A percentile compares a stretch with the other conserved stretches of the same genome.
phyloP scores from a whole-genome alignment of 2,329 filamentous ascomycete genomes.

The Fusarium sublunatum region DNA sequence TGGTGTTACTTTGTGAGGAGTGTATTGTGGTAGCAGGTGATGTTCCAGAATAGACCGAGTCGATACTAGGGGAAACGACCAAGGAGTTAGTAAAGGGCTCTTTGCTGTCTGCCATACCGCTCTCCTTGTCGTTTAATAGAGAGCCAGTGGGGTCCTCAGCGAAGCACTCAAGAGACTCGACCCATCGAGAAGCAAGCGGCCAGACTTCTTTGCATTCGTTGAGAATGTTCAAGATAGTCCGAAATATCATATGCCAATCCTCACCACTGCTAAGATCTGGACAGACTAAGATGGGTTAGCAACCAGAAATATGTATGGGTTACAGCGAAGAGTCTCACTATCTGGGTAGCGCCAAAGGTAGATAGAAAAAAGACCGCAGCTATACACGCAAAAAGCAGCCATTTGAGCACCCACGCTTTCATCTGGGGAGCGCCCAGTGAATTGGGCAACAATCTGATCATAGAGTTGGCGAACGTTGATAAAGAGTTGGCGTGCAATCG shows the following conservation, averaged over 20 bases:
- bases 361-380: constrained; percentile 63
- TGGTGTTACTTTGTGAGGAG: constrained; percentile 13
- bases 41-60: constrained; percentile 17
- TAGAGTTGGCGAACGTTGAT: constrained; percentile 60
- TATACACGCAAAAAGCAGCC: constrained; percentile 66
- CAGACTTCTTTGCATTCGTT: constrained; percentile 62
- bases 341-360: constrained; percentile 64
- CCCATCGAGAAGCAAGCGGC: constrained; percentile 65
- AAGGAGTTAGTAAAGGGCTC: constrained; percentile 48
- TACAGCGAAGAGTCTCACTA: constrained; percentile 50
- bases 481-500: constrained; percentile 61
- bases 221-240: constrained; percentile 58
- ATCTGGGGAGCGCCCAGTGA: constrained; percentile 57
- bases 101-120: constrained; percentile 63
- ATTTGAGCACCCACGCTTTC: constrained; percentile 66
- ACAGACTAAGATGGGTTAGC: constrained; percentile 52
- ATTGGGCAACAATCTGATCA: constrained; percentile 64
- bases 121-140: constrained; percentile 57
- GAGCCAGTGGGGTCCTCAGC: constrained; percentile 57
- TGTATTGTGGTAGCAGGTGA: constrained; percentile 39
- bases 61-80: constrained; percentile 25
- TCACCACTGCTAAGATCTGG: constrained; percentile 54
- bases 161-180: constrained; percentile 61
- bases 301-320: not conserved
- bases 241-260: constrained; percentile 60